Percentiles rank a stretch among this genome's conserved stretches.
Evolutionary conservation across 2,329 filamentous ascomycete species (phyloP).

Genomic region (Verticillium dahliae): DNA sequence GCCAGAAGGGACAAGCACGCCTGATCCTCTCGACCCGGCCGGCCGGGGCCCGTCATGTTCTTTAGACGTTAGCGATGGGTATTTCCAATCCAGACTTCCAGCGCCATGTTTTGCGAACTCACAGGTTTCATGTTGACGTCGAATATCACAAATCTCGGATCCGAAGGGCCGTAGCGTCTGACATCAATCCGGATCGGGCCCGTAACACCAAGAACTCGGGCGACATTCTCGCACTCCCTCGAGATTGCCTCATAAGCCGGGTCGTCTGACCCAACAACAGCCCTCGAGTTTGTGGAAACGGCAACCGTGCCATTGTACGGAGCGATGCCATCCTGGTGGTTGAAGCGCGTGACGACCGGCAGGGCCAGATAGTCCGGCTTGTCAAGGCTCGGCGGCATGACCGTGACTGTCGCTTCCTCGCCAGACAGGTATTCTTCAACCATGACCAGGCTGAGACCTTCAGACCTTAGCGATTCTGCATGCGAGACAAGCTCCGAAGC

Average conservation of each 20-base stretch:
- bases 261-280: constrained; percentile 26
- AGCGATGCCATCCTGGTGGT: constrained; percentile 38
- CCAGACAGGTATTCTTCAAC: constrained; percentile 40
- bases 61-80: not conserved
- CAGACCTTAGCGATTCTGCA: constrained; percentile 22
- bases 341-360: constrained; percentile 38
- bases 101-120: constrained; percentile 13
- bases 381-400: constrained; percentile 36
- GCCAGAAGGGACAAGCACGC: constrained; percentile 37
- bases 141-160: constrained; percentile 35
- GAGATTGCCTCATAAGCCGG: constrained; percentile 22
- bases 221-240: constrained; percentile 32
- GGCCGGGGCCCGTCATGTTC: constrained; percentile 32
- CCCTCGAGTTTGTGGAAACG: constrained; percentile 38
- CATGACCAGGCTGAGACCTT: constrained; percentile 28
- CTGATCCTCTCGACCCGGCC: constrained; percentile 39
- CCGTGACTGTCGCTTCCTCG: constrained; percentile 42
- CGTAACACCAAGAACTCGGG: constrained; percentile 28
- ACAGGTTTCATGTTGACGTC: constrained; percentile 47
- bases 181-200: constrained; percentile 41
- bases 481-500: constrained; percentile 25
- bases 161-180: constrained; percentile 25
- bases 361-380: constrained; percentile 31
- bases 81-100: not conserved
- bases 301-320: constrained; percentile 42